Evolutionary conservation across 2,329 filamentous ascomycete genomes (phyloP).

Genomic region (Fusarium domesticum): DNA sequence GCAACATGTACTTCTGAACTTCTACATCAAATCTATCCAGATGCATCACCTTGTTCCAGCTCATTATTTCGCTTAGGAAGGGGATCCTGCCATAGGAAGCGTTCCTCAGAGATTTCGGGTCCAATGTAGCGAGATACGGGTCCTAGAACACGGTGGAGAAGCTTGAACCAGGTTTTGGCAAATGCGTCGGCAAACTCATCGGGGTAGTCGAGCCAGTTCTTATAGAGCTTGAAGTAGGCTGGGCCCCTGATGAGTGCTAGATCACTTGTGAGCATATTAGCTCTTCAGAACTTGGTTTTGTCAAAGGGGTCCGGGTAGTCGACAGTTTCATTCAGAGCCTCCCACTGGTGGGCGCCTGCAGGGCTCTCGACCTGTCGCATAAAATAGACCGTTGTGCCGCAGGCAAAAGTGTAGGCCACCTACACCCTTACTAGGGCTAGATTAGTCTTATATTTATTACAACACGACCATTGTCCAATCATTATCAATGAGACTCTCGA

Average conservation of each 20-base stretch:
- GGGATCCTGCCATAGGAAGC: constrained; percentile 72
- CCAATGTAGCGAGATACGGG: constrained; percentile 69
- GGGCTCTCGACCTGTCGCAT: constrained; percentile 75
- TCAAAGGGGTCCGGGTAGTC: constrained; percentile 72
- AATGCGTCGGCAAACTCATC: constrained; percentile 68
- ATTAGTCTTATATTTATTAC: no score
- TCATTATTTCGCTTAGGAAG: constrained; percentile 58
- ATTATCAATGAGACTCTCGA: constrained; percentile 74
- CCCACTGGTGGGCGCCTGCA: constrained; percentile 74
- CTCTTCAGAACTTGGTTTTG: constrained; percentile 66
- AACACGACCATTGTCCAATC: constrained; percentile 77
- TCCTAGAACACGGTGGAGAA: constrained; percentile 76
- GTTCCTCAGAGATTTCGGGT: constrained; percentile 69
- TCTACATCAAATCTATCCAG: constrained; percentile 64
- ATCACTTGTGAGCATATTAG: constrained; percentile 76
- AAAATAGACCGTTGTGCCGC: no score
- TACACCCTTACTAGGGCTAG: no score
- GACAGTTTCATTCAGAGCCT: constrained; percentile 65
- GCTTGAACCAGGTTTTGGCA: constrained; percentile 77
- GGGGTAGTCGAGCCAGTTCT: constrained; percentile 65
- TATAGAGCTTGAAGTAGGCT: constrained; percentile 71
- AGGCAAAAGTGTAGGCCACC: no score
- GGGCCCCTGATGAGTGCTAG: constrained; percentile 70
- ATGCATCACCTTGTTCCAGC: constrained; percentile 71
- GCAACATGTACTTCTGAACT: constrained; percentile 1